A percentile compares a stretch with the other conserved stretches of the same genome.
Conservation (phyloP, 2,329 filamentous ascomycete species). For the Colletotrichum liriopes region DNA sequence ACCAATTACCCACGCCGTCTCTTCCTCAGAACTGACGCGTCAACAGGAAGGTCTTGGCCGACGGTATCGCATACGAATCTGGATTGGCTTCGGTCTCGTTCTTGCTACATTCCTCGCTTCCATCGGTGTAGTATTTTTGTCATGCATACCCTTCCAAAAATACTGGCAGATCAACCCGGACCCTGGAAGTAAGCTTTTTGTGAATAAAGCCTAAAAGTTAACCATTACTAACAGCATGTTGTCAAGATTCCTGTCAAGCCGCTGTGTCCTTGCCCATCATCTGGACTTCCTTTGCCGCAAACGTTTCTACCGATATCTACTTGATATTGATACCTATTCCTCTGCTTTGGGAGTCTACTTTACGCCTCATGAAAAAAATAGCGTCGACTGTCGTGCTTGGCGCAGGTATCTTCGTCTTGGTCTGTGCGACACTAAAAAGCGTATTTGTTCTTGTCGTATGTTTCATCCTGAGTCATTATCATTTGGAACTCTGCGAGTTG, state of each 20-base stretch:
- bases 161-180: conserved; percentile 74
- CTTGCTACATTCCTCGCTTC: conserved; percentile 64
- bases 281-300: conserved; percentile 67
- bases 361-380: conserved; percentile 55
- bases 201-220: not conserved
- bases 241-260: conserved; percentile 63
- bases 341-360: conserved; percentile 59
- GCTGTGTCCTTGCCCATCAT: conserved; percentile 66
- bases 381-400: conserved; percentile 56
- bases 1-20: not conserved
- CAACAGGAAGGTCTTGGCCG: conserved; percentile 55
- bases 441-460: conserved; percentile 56
- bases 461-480: not conserved
- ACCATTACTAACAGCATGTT: conserved; percentile 10
- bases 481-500: not conserved
- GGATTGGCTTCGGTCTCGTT: conserved; percentile 66
- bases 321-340: conserved; percentile 72
- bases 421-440: conserved; percentile 55
- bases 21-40: not conserved
- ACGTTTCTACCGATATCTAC: conserved; percentile 71
- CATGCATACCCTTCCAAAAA: conserved; percentile 66
- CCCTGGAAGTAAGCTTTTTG: conserved; percentile 63
- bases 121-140: conserved; percentile 65
- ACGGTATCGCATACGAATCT: conserved; percentile 61
- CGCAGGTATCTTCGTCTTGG: conserved; percentile 57